Conservation (phyloP, 163 green algal species). For the Volvox carteri region DNA sequence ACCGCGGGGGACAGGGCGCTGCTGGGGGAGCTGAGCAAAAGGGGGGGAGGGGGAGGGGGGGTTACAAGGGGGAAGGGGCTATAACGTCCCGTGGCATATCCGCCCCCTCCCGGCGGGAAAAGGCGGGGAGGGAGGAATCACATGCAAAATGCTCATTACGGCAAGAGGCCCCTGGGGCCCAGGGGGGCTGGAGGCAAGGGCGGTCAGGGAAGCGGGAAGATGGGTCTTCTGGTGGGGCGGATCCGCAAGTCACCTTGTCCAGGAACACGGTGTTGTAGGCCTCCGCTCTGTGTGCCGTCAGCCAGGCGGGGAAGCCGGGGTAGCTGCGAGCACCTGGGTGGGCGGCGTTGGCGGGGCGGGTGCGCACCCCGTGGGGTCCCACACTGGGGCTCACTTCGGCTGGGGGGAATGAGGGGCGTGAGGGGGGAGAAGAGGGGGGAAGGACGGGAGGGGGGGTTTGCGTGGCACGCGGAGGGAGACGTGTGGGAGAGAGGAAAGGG, state of each 20-base stretch:
- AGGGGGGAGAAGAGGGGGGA: background rate
- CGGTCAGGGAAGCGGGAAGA: too few relatives aligned
- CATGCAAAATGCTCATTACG: too few relatives aligned
- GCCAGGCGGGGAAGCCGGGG: constrained; percentile 56
- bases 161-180: too few relatives aligned
- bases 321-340: constrained; percentile 31
- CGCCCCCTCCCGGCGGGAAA: too few relatives aligned
- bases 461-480: background rate
- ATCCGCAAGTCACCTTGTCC: too few relatives aligned
- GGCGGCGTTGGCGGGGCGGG: constrained; percentile 20
- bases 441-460: background rate
- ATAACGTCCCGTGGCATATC: too few relatives aligned
- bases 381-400: constrained; percentile 67
- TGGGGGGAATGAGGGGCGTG: background rate
- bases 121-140: too few relatives aligned
- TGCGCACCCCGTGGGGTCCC: constrained; percentile 57
- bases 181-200: too few relatives aligned
- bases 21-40: constrained; percentile 63
- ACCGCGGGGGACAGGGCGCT: constrained; percentile 57
- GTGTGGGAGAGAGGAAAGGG: too few relatives aligned
- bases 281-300: background rate
- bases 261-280: constrained; percentile 66
- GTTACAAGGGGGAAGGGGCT: too few relatives aligned
- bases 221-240: too few relatives aligned
- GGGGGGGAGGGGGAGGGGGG: background rate